Percentiles rank a stretch among this genome's conserved stretches.
phyloP scores from a whole-genome alignment of 805 yeast species.

The Zygoascus ofunaensis region DNA sequence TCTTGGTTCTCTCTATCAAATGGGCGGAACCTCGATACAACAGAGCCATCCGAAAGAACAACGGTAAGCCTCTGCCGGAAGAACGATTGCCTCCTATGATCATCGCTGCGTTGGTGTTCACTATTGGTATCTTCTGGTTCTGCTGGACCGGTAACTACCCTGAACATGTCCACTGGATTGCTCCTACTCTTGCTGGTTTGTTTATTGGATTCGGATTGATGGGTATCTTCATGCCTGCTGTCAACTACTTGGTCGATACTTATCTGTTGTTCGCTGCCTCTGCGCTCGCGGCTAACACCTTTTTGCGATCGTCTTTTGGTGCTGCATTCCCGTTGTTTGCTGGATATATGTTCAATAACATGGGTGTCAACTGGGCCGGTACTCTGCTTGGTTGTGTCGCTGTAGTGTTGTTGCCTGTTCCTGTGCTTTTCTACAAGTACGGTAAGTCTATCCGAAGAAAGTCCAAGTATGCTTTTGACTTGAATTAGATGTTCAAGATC shows the following conservation, averaged over 20 bases:
- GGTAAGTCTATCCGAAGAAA: constrained; percentile 49
- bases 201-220: constrained; percentile 63
- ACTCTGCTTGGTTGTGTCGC: constrained; percentile 57
- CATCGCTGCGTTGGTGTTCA: constrained; percentile 60
- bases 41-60: constrained; percentile 40
- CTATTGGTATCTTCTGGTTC: constrained; percentile 78
- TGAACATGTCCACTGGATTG: constrained; percentile 66
- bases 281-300: constrained; percentile 66
- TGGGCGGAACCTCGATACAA: constrained; percentile 47
- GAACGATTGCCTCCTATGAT: constrained; percentile 73
- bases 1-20: constrained; percentile 44
- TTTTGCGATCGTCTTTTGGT: constrained; percentile 60
- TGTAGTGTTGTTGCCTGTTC: constrained; percentile 52
- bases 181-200: constrained; percentile 58
- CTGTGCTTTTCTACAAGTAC: constrained; percentile 52
- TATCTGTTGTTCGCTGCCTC: constrained; percentile 70
- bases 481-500: constrained; percentile 15
- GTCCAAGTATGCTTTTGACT: constrained; percentile 63
- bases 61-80: constrained; percentile 67
- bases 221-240: constrained; percentile 57
- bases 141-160: constrained; percentile 82
- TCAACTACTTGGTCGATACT: constrained; percentile 66
- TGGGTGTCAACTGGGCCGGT: constrained; percentile 79
- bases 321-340: constrained; percentile 71
- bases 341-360: constrained; percentile 53